A percentile compares a stretch with the other conserved stretches of the same genome.
Evolutionary conservation across 768 basidiomycete genomes (phyloP).

Genomic region (Lactarius hengduanensis): DNA sequence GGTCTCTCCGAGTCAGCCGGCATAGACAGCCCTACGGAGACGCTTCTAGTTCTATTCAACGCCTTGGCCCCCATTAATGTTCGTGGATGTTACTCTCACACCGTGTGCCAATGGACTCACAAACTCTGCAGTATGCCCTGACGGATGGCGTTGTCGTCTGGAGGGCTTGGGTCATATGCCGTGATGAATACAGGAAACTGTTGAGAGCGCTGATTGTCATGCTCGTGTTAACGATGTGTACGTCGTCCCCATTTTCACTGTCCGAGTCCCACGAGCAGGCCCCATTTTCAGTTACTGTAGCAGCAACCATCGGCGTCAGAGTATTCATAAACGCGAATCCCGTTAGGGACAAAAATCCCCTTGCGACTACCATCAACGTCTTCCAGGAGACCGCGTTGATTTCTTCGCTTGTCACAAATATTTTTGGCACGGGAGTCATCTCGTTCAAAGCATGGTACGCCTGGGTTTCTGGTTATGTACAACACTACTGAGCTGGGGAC

Average conservation of each 20-base stretch:
- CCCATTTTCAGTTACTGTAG: background rate
- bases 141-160: conserved; percentile 23
- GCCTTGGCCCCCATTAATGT: conserved; percentile 15
- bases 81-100: background rate
- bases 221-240: background rate
- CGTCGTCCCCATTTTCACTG: background rate
- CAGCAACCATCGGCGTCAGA: background rate
- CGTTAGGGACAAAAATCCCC: background rate
- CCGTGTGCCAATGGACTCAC: background rate
- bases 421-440: background rate
- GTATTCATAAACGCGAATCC: background rate
- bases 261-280: background rate
- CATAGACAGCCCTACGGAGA: background rate
- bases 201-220: background rate
- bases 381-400: background rate
- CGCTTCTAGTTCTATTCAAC: conserved; percentile 7
- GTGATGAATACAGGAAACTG: background rate
- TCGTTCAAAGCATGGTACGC: conserved; percentile 2
- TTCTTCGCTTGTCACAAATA: background rate
- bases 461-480: background rate
- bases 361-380: background rate
- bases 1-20: background rate
- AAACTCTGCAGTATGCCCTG: conserved; percentile 4
- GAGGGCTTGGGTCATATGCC: conserved; percentile 17
- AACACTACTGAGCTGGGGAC: background rate